A percentile compares a stretch with the other conserved stretches of the same genome.
phyloP scores from a whole-genome alignment of 2,329 filamentous ascomycete species.

The Fusarium aywerte region DNA sequence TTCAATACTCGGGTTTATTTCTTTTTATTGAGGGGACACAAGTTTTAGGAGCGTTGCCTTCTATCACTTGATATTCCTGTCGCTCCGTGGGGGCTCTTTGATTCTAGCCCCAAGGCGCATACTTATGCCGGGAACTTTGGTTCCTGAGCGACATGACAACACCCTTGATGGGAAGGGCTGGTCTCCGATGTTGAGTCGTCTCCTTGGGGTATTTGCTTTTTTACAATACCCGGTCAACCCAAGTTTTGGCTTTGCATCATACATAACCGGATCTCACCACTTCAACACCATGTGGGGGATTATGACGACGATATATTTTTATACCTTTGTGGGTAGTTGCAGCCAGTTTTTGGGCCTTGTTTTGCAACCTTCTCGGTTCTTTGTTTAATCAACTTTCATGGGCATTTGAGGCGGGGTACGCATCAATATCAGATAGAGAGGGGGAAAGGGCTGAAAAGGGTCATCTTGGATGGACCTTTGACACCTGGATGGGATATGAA shows the following conservation, averaged over 20 bases:
- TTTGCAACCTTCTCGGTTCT: slow-evolving; percentile 46
- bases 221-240: slow-evolving; percentile 45
- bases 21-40: slow-evolving; percentile 33
- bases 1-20: slow-evolving; percentile 29
- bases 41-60: slow-evolving; percentile 19
- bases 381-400: slow-evolving; percentile 44
- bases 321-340: slow-evolving; percentile 34
- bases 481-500: slow-evolving; percentile 36
- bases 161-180: slow-evolving; percentile 45
- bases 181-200: slow-evolving; percentile 45
- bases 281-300: slow-evolving; percentile 46
- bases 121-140: slow-evolving; percentile 33
- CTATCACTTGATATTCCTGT: slow-evolving; percentile 33
- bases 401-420: slow-evolving; percentile 30
- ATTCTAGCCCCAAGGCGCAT: slow-evolving; percentile 37
- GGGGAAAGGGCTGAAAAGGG: slow-evolving; percentile 28
- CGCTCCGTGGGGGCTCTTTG: slow-evolving; percentile 37
- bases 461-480: slow-evolving; percentile 25
- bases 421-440: slow-evolving; percentile 37
- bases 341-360: slow-evolving; percentile 25
- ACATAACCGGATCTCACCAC: slow-evolving; percentile 40
- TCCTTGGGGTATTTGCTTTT: slow-evolving; percentile 42
- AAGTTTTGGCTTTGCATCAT: slow-evolving; percentile 43
- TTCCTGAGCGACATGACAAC: slow-evolving; percentile 42
- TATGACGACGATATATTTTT: slow-evolving; percentile 31